Base-by-base conservation (phyloP, 306 rosid genomes). In the Prunus persica region DNA sequence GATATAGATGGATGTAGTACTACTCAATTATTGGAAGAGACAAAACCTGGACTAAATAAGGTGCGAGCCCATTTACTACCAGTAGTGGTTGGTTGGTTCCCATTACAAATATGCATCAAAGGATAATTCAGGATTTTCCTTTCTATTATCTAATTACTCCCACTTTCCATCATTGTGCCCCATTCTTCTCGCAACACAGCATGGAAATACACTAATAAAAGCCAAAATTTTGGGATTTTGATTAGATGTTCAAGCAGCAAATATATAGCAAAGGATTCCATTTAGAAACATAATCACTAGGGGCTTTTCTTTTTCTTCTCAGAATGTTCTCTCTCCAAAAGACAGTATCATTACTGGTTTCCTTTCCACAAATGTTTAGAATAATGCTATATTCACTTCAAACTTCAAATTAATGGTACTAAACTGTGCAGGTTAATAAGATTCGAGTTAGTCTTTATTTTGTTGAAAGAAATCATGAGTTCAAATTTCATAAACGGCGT, bases 141-240 rank as follows among this genome's bases (percentile, higher is more conserved):
- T n/a, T 14, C 55, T 3, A 24, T 65, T 79, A 57, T 78, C 52
- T 73, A 3, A 82, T 57, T 72, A 64, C 51, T 77, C 77, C 76
- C 65, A 74, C 78, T 60, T 74, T 71, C 47, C 56, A 66, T 46
- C 41, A 34, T 54, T 72, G 82, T 79, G 55, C 47, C 74, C 88
- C 87, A 86, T 75, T 73, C 77, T 73, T 81, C 70, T 66, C 74
- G 80, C 86, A 82, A 55, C 60, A 79, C 82, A 80, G 83, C 88
- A 85, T 5, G 41, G 41, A 34, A 34, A 34, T 34, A 34, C 41
- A 34, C 41, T 58, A 24, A 58, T 27, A 7, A 12, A 19, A 49
- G 34, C n/a, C 32, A 64, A 46, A 9, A 28, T 47, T 25, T 27
- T 16, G 34, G 14, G 65, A 25, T 11, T 58, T 24, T 58, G 6